These are phyloP conservation scores for Penstemon barbatus DNA, from an alignment of 257 asterid genomes.

Conservation along the genomic window DNA sequence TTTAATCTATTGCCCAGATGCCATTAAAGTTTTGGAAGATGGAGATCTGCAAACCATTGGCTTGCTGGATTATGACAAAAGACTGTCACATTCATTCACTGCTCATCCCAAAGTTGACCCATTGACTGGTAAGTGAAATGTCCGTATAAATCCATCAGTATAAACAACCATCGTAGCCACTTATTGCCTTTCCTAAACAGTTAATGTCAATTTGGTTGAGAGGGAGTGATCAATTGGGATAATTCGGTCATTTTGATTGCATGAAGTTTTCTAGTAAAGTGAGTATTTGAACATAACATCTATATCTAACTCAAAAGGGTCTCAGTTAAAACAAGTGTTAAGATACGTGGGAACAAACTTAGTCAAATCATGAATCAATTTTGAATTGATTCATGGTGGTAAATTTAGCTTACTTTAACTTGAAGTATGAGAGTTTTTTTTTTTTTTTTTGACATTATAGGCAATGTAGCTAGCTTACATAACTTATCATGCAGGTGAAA, in stretches of 20 bases:
- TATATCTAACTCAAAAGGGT: too few relatives aligned
- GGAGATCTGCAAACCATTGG: slow-evolving; percentile 96
- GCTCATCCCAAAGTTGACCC: slow-evolving; percentile 99
- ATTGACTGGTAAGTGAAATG: slow-evolving; percentile 64
- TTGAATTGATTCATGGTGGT: slow-evolving; percentile 2
- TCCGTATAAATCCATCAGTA: slow-evolving; percentile 7
- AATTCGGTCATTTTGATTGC: too few relatives aligned
- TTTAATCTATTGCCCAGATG: slow-evolving; percentile 53
- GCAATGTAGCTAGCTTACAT: slow-evolving; percentile 24
- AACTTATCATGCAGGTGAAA: slow-evolving; percentile 67
- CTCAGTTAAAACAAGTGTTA: too few relatives aligned
- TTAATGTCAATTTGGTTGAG: too few relatives aligned
- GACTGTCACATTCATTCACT: slow-evolving; percentile 81
- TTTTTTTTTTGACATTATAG: slow-evolving; percentile 2
- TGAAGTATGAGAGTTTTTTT: not conserved
- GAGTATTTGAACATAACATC: too few relatives aligned
- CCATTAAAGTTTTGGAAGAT: slow-evolving; percentile 84
- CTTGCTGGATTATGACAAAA: slow-evolving; percentile 88
- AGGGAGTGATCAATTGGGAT: too few relatives aligned
- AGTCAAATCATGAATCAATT: not conserved
- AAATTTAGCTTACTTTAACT: slow-evolving; percentile 11
- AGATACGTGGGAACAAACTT: too few relatives aligned
- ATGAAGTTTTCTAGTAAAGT: too few relatives aligned
- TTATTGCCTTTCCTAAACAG: not conserved
- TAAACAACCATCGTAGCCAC: not conserved